Percentiles rank a stretch among this genome's conserved stretches.
phyloP scores from a whole-genome alignment of 345 rosid genomes.

The Syzygium jambos region DNA sequence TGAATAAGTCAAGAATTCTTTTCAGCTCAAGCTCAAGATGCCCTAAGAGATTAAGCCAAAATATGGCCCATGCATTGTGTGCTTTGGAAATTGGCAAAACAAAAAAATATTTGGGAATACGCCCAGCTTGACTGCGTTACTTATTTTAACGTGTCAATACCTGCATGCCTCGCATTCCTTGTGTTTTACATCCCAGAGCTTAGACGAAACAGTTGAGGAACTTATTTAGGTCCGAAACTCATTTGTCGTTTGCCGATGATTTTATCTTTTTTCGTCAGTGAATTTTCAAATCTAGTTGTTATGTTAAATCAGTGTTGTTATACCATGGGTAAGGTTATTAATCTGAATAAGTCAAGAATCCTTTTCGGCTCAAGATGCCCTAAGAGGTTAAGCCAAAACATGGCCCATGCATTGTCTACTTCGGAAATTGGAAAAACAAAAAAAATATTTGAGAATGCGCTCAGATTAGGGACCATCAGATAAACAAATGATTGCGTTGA shows the following conservation, averaged over 20 bases:
- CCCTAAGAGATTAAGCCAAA: neutral
- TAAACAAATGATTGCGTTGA: neutral
- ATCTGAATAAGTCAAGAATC: neutral
- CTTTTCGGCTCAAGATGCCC: neutral
- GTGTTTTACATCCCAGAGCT: too few relatives aligned
- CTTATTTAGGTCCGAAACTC: too few relatives aligned
- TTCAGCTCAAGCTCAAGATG: accelerated
- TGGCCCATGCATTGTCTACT: neutral
- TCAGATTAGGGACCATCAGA: neutral
- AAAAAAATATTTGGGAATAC: neutral
- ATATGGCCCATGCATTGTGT: neutral
- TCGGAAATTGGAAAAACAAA: neutral
- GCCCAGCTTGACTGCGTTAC: too few relatives aligned
- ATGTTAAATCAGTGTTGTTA: neutral
- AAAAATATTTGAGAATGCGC: neutral
- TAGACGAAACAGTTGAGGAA: too few relatives aligned
- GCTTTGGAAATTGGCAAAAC: neutral
- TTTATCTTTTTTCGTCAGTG: neutral
- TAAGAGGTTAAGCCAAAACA: neutral
- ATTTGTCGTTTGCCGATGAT: neutral
- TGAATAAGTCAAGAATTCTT: neutral
- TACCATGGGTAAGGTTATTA: neutral
- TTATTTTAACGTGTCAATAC: too few relatives aligned
- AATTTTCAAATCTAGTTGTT: neutral
- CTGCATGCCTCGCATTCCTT: too few relatives aligned